Base-by-base conservation (phyloP, 179 eudicot species). In the Camellia oleifera region DNA sequence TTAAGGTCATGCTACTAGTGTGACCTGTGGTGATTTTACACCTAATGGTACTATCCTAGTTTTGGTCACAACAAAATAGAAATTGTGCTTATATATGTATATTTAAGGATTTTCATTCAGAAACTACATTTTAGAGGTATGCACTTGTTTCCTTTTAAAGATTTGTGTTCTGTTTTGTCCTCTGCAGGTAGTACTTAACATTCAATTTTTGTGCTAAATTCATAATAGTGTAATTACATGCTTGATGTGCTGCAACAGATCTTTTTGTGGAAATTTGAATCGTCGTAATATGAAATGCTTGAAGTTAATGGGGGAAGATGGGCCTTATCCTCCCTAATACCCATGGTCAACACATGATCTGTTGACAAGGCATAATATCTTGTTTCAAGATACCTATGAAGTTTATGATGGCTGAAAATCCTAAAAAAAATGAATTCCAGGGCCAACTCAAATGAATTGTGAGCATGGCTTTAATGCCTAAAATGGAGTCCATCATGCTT, bases 21-120 rank as follows among this genome's bases (percentile, higher is more conserved):
- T 95, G 79, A 88, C 98, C 57, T 94, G 99, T 69, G 99, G 99
- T 65, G 94, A 94, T 85, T 95, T 93, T 66, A 95, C 99, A 18
- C 98, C 95, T 80, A 97, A 95, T 83, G 99, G 99, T 95, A 32
- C 40, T 32, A 68, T 17, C 69, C 72, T 26, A 14, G 23, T 26
- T 42, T 42, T 77, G n/a, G 11, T 78, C 60, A 23, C 45, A 52
- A 23, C 4, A 17, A 54, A 74, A 15, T 11, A 23, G 56, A 78
- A 40, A 0, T 67, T 13, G 6, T 54, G 20, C 60, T 64, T 50
- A 17, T 63, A 18, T 13, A 18, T n/a, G 13, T 45, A 13, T 32
- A 2, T 64, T 50, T 48, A 50, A 11, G 0, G 68, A 53, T 44
- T 67, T 66, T 12, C n/a, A 9, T 17, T 11, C 69, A 17, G 52